Percentiles rank a stretch among this genome's conserved stretches.
Evolutionary conservation across 768 basidiomycete genomes (phyloP).

Genomic region (Boletus tylopilopsis): DNA sequence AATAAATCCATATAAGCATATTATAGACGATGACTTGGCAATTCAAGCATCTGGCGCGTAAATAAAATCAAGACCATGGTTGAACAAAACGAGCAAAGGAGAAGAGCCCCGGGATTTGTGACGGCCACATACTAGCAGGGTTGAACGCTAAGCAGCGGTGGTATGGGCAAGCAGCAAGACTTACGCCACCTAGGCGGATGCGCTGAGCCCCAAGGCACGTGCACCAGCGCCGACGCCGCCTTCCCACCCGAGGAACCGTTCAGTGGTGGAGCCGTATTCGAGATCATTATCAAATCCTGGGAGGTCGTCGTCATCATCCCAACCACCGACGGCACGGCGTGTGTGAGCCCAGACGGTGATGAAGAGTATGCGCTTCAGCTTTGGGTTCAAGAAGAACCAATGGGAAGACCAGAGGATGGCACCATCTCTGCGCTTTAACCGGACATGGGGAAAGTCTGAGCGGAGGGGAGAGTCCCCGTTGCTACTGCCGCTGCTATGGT

Average conservation of each 20-base stretch:
- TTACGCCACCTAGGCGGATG: slow-evolving; percentile 29
- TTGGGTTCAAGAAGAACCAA: slow-evolving; percentile 95
- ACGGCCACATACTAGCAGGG: slow-evolving; percentile 1
- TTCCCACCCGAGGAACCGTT: slow-evolving; percentile 79
- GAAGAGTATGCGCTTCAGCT: slow-evolving; percentile 88
- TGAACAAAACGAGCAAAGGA: no score
- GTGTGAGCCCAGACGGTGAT: slow-evolving; percentile 89
- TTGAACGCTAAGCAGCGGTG: slow-evolving; percentile 15
- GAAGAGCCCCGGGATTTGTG: not conserved
- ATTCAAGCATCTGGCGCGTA: not conserved
- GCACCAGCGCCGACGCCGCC: slow-evolving; percentile 79
- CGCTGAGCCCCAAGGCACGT: slow-evolving; percentile 65
- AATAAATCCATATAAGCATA: slow-evolving; percentile 14
- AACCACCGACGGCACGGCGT: slow-evolving; percentile 50
- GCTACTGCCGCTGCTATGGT: slow-evolving; percentile 34
- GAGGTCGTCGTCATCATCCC: slow-evolving; percentile 44
- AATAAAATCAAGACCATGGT: not conserved
- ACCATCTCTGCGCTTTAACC: slow-evolving; percentile 57
- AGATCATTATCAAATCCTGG: slow-evolving; percentile 36
- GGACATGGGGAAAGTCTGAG: slow-evolving; percentile 44
- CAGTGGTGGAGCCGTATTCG: slow-evolving; percentile 35
- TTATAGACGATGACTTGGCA: not conserved
- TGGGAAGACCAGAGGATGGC: slow-evolving; percentile 93
- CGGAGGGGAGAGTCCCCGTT: slow-evolving; percentile 29
- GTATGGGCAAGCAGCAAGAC: slow-evolving; percentile 11